phyloP scores from a whole-genome alignment of 306 rosid genomes.

The Pterocarpus santalinus region DNA sequence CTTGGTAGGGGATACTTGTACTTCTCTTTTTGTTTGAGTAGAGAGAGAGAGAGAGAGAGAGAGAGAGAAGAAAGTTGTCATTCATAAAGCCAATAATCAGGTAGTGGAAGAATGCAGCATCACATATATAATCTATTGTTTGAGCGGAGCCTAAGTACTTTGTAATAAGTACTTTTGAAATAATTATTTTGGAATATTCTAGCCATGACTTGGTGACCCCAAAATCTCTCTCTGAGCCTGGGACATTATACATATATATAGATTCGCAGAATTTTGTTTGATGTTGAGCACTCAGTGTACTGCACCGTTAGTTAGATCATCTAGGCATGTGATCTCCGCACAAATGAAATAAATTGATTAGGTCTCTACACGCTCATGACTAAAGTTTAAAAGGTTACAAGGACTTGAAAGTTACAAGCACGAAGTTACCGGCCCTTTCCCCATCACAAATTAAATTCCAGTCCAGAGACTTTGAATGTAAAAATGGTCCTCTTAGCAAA shows the following conservation, averaged over 20 bases:
- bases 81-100: too few species aligned
- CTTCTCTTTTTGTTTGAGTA: too few species aligned
- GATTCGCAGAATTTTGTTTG: constrained; percentile 42
- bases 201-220: constrained; percentile 15
- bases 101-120: too few species aligned
- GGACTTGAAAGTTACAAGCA: constrained; percentile 31
- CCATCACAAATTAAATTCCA: constrained; percentile 27
- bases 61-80: too few species aligned
- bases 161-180: not conserved
- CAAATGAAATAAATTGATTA: constrained; percentile 32
- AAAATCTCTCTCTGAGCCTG: not conserved
- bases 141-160: too few species aligned
- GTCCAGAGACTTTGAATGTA: constrained; percentile 48
- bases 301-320: constrained; percentile 4
- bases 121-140: too few species aligned
- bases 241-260: not conserved
- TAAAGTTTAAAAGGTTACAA: not conserved
- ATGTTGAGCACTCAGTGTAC: constrained; percentile 39
- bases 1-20: too few species aligned
- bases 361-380: constrained; percentile 13
- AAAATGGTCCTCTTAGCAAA: constrained; percentile 20
- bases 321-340: not conserved
- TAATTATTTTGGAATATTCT: not conserved
- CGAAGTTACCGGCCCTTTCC: not conserved
- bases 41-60: too few species aligned